phyloP scores from a whole-genome alignment of 2,329 filamentous ascomycete genomes.

The Monosporascus sp. region DNA sequence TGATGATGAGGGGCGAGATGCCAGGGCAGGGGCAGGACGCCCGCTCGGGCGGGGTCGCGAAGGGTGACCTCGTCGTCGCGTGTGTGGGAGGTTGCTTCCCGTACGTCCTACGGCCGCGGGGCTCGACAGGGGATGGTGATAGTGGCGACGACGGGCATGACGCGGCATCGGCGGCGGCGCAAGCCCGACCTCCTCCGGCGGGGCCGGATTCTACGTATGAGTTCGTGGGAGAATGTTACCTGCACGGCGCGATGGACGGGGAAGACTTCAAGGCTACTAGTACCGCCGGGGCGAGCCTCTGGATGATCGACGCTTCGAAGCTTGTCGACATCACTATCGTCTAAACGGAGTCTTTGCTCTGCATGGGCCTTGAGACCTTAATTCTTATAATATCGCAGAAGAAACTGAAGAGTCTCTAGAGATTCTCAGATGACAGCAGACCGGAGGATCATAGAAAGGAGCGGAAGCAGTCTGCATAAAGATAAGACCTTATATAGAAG shows the following conservation, averaged over 20 bases:
- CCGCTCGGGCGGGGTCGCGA: constrained; percentile 6
- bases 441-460: no score
- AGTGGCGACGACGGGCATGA: not conserved
- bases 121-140: not conserved
- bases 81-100: constrained; percentile 17
- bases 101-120: constrained; percentile 12
- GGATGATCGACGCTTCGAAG: constrained; percentile 5
- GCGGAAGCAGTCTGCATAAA: no score
- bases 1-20: constrained; percentile 8
- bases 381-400: no score
- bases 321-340: constrained; percentile 10
- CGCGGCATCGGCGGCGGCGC: not conserved
- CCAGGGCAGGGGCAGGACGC: constrained; percentile 2
- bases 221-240: constrained; percentile 18
- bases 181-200: not conserved
- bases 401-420: no score
- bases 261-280: constrained; percentile 12
- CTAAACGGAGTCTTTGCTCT: not conserved
- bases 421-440: no score
- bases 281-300: not conserved
- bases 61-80: constrained; percentile 17
- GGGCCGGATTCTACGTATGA: constrained; percentile 10
- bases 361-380: not conserved
- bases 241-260: constrained; percentile 18
- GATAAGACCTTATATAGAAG: no score